These are phyloP conservation scores for Artemisia tridentata DNA, from an alignment of 129 eudicot species.

Conservation along the genomic window DNA sequence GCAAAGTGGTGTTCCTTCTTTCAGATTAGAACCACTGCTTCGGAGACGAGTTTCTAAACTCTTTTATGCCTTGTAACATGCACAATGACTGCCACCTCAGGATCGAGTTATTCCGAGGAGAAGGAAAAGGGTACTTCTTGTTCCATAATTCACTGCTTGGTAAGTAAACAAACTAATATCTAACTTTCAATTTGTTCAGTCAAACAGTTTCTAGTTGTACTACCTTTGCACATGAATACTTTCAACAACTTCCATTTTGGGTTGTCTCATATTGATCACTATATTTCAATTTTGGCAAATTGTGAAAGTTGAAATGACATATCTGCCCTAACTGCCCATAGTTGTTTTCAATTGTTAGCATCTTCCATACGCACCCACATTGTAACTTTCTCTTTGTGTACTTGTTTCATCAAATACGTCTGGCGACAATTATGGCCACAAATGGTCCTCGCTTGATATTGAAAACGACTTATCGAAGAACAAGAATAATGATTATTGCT, in stretches of 20 bases:
- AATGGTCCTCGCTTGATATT: neutral
- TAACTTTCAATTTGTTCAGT: neutral
- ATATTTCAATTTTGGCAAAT: neutral
- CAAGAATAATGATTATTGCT: constrained; percentile 7
- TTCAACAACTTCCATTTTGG: neutral
- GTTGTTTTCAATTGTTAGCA: neutral
- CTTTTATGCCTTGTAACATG: constrained; percentile 60
- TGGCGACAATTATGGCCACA: neutral
- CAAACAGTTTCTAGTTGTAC: constrained; percentile 9
- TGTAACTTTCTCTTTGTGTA: neutral
- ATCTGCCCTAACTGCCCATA: neutral
- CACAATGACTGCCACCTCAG: constrained; percentile 36
- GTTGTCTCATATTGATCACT: neutral
- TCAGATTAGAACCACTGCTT: constrained; percentile 62
- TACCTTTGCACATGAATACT: neutral
- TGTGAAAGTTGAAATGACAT: neutral
- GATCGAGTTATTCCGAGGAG: constrained; percentile 2
- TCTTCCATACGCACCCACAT: no score
- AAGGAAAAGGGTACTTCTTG: constrained; percentile 19
- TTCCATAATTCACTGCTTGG: constrained; percentile 16
- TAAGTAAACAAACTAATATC: constrained; percentile 28
- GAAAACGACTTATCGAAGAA: constrained; percentile 1
- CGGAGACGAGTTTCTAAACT: constrained; percentile 67
- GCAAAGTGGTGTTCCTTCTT: constrained; percentile 61
- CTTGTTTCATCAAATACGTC: neutral